A percentile compares a stretch with the other conserved stretches of the same genome.
These are phyloP conservation scores for Mucor indicus DNA, from an alignment of 371 early-diverging fungal genomes.

Conservation along the genomic window DNA sequence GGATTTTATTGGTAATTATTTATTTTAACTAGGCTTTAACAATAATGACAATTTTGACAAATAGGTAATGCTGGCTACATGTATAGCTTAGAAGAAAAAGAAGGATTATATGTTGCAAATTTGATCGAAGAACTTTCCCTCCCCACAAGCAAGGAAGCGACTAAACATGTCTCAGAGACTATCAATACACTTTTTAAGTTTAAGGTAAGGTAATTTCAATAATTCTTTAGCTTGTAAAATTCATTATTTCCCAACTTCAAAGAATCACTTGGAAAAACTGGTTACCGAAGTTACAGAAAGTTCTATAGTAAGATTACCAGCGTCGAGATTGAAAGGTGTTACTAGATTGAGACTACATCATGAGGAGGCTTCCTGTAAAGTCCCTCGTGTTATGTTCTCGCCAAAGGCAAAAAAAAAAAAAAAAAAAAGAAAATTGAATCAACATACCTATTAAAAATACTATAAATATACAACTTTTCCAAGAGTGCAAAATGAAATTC, in stretches of 20 bases:
- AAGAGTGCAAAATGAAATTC: constrained; percentile 7
- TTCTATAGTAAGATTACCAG: constrained; percentile 8
- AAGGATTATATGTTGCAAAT: constrained; percentile 11
- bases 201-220: constrained; percentile 10
- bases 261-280: constrained; percentile 16
- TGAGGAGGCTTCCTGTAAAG: constrained; percentile 11
- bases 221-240: constrained; percentile 11
- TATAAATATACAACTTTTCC: constrained; percentile 4
- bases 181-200: constrained; percentile 19
- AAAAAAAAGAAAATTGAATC: constrained; percentile 14
- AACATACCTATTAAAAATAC: constrained; percentile 11
- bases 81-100: constrained; percentile 13
- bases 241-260: constrained; percentile 14
- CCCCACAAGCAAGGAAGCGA: constrained; percentile 4
- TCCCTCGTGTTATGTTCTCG: constrained; percentile 15
- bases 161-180: constrained; percentile 8
- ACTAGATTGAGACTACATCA: constrained; percentile 10
- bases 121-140: constrained; percentile 9
- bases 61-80: constrained; percentile 14
- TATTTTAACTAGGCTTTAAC: constrained; percentile 8
- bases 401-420: constrained; percentile 17
- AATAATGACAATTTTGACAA: constrained; percentile 10
- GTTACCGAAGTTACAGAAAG: constrained; percentile 13
- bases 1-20: constrained; percentile 20
- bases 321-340: constrained; percentile 14